Evolutionary conservation across 805 yeast species (phyloP).

Genomic region (Nakazawaea anatomiae): DNA sequence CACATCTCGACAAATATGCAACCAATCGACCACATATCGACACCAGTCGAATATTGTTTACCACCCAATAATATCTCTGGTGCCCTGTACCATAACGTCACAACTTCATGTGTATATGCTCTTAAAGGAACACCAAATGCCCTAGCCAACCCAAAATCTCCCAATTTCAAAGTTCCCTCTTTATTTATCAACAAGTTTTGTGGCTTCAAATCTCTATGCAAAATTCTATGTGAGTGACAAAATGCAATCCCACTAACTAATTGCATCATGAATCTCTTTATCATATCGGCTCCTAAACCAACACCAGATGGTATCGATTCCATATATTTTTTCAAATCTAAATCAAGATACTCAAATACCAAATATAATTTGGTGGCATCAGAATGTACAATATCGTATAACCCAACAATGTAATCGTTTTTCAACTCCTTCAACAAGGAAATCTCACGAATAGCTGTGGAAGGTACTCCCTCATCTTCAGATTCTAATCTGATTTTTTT

Average conservation of each 20-base stretch:
- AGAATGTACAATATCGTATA: slow-evolving; percentile 92
- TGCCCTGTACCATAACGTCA: slow-evolving; percentile 95
- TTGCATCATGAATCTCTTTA: slow-evolving; percentile 90
- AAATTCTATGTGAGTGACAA: slow-evolving; percentile 90
- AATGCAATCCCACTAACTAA: slow-evolving; percentile 84
- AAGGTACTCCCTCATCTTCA: slow-evolving; percentile 98
- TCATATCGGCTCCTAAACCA: slow-evolving; percentile 85
- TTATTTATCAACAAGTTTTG: slow-evolving; percentile 92
- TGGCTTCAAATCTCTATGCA: slow-evolving; percentile 95
- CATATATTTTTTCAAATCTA: slow-evolving; percentile 95
- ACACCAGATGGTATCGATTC: slow-evolving; percentile 88
- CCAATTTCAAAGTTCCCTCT: slow-evolving; percentile 87
- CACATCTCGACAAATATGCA: slow-evolving; percentile 98
- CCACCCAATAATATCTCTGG: slow-evolving; percentile 96
- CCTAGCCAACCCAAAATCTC: slow-evolving; percentile 93
- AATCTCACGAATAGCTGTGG: slow-evolving; percentile 95
- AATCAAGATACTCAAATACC: slow-evolving; percentile 89
- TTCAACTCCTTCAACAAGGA: slow-evolving; percentile 89
- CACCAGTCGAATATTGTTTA: slow-evolving; percentile 95
- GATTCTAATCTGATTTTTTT: slow-evolving; percentile 94
- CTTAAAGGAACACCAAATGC: slow-evolving; percentile 97
- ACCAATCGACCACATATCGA: slow-evolving; percentile 98
- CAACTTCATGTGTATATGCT: slow-evolving; percentile 97
- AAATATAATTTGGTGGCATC: slow-evolving; percentile 88
- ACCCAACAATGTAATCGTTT: slow-evolving; percentile 87